Conservation (phyloP, 805 yeast species). For the Candida oleophila region DNA sequence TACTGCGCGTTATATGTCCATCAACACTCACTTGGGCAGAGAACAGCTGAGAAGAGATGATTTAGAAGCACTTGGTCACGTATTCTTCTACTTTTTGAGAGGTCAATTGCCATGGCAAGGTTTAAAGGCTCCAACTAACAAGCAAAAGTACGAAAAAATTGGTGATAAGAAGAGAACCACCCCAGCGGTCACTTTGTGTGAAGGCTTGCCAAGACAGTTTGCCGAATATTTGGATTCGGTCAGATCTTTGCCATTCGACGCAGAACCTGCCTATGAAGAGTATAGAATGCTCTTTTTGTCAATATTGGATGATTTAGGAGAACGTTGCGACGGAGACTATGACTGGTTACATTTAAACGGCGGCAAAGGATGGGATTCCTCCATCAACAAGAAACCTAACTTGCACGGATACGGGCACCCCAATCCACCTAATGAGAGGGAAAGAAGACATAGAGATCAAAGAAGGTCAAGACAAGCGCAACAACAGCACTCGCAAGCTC, state of each 20-base stretch:
- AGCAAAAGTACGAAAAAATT: slow-evolving; percentile 78
- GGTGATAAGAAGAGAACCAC: slow-evolving; percentile 78
- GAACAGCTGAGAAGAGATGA: slow-evolving; percentile 85
- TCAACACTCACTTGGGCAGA: slow-evolving; percentile 82
- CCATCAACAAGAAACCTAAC: slow-evolving; percentile 73
- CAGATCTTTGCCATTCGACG: slow-evolving; percentile 69
- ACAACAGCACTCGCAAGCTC: slow-evolving; percentile 20
- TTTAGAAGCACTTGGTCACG: slow-evolving; percentile 79
- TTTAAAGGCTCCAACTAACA: slow-evolving; percentile 83
- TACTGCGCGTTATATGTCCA: slow-evolving; percentile 85
- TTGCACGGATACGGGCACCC: slow-evolving; percentile 82
- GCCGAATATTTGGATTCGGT: slow-evolving; percentile 72
- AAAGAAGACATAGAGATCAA: slow-evolving; percentile 46
- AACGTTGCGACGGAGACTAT: slow-evolving; percentile 63
- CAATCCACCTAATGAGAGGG: slow-evolving; percentile 51
- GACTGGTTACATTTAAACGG: slow-evolving; percentile 82
- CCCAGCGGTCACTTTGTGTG: slow-evolving; percentile 59
- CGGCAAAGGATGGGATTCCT: slow-evolving; percentile 81
- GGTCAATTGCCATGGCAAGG: slow-evolving; percentile 91
- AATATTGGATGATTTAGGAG: slow-evolving; percentile 56
- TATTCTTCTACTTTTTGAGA: slow-evolving; percentile 72
- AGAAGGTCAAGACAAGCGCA: slow-evolving; percentile 43
- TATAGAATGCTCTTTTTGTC: slow-evolving; percentile 60
- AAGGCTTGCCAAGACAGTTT: slow-evolving; percentile 68
- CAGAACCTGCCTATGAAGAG: slow-evolving; percentile 75